Evolutionary conservation across 2,329 filamentous ascomycete species (phyloP), one percentile per base, ranked within the genome.

Genomic region (Epichloe festucae): DNA sequence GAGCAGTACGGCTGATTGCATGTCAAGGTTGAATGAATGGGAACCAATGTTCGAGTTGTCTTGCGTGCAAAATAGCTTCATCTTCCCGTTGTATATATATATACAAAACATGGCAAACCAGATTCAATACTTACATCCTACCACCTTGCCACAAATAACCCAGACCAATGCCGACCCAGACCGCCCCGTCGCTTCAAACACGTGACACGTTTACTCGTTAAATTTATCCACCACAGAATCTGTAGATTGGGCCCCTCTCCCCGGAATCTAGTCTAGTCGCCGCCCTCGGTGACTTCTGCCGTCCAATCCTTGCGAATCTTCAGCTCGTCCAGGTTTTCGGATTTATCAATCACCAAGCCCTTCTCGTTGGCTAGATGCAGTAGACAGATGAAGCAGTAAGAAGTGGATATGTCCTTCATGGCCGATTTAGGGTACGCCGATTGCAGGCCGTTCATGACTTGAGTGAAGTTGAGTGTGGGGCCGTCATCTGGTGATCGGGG

Each of bases 361-460:
- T 94, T 91, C 64, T 96, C 90, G 68, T 96, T 96, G 54, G 90
- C 90, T 61, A 96, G 66, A 68, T 96, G 90, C 57, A 96, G 72
- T 53, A 95, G 70, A 61, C 87, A 94, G 62, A 98, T 98, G 70
- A 97, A 98, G 66, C 93, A 95, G 69, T 73, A 85, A 56, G 79
- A 94, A 0, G 93, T 98, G 38, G 89, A 95, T 62, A 98, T 97
- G 67, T 98, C 93, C 54, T 85, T 82, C 81, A 98, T 87, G 54
- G 82, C 81, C 58, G 87, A 77, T 66, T 87, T 86, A 11, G 89
- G 84, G 63, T 98, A 98, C 7, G 95, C 89, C 4, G 76, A 70
- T 64, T 94, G 87, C 46, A 98, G 72, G 55, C 84, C 84, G 64
- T 95, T 94, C 82, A 98, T 94, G 54, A 98, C 83, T 19, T 85